A percentile compares a stretch with the other conserved stretches of the same genome.
These are phyloP conservation scores for Sporormia fimetaria DNA, from an alignment of 495 filamentous ascomycete genomes.

Conservation along the genomic window DNA sequence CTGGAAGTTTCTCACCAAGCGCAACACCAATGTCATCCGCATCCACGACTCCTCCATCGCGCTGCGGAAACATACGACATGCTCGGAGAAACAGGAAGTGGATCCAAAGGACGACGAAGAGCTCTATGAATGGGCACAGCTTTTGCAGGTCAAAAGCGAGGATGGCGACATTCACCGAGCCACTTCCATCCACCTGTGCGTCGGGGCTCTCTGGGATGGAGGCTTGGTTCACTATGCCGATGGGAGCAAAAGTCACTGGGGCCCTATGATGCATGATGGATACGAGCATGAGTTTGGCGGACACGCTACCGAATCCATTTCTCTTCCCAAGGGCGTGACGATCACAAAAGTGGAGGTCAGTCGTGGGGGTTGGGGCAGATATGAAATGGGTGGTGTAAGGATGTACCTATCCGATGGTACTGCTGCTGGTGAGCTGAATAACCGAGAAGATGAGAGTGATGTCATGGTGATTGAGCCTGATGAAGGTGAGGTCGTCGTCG, in stretches of 20 bases:
- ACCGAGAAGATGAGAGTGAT: conserved; percentile 1
- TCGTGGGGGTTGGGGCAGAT: conserved; percentile 3
- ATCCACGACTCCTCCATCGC: too few relatives aligned
- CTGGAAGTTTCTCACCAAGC: too few relatives aligned
- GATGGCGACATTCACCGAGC: conserved; percentile 23
- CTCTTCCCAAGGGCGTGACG: conserved; percentile 25
- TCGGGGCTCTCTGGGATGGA: conserved; percentile 33
- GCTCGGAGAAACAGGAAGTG: not conserved
- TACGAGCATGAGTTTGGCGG: conserved; percentile 23
- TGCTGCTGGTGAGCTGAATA: conserved; percentile 29
- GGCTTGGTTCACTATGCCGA: conserved; percentile 34
- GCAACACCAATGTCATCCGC: too few relatives aligned
- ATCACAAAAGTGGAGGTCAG: conserved; percentile 31
- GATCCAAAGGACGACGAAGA: too few relatives aligned
- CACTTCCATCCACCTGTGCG: conserved; percentile 30
- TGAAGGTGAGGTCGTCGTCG: conserved; percentile 32
- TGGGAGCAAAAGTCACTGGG: conserved; percentile 30
- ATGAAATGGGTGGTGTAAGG: conserved; percentile 29
- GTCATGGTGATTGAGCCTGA: conserved; percentile 25
- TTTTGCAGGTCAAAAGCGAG: conserved; percentile 27
- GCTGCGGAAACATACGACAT: too few relatives aligned
- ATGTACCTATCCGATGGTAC: conserved; percentile 33
- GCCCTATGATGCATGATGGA: conserved; percentile 20
- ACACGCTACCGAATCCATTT: conserved; percentile 28
- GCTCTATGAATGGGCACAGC: conserved; percentile 20